These are phyloP conservation scores for Imleria badia DNA, from an alignment of 768 basidiomycete species.

Conservation along the genomic window DNA sequence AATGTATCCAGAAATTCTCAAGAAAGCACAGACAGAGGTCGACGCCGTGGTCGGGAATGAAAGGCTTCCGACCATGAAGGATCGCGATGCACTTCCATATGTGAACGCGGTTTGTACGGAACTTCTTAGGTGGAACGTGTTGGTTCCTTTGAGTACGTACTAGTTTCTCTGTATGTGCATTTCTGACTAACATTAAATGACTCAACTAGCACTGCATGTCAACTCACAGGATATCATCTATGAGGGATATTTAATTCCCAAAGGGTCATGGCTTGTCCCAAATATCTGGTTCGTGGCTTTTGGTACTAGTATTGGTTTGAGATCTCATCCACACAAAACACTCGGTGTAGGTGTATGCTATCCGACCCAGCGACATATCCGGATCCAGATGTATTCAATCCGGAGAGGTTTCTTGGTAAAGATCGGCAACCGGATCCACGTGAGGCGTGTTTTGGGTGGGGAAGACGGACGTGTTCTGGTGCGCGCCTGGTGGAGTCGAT, in stretches of 20 bases:
- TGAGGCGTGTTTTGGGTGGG: slow-evolving; percentile 13
- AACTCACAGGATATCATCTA: background rate
- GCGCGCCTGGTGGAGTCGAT: background rate
- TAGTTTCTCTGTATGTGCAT: background rate
- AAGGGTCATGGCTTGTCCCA: slow-evolving; percentile 9
- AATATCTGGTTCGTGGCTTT: slow-evolving; percentile 10
- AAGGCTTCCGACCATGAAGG: slow-evolving; percentile 9
- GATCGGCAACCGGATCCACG: background rate
- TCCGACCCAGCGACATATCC: background rate
- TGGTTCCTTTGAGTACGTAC: background rate
- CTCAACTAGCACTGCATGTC: background rate
- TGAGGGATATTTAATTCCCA: slow-evolving; percentile 21
- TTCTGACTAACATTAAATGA: background rate
- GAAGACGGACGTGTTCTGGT: slow-evolving; percentile 6
- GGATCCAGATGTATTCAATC: background rate
- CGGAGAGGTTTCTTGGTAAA: slow-evolving; percentile 5
- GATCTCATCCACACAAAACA: background rate
- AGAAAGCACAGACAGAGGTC: slow-evolving; percentile 11
- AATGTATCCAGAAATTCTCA: slow-evolving; percentile 1
- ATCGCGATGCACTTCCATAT: slow-evolving; percentile 13
- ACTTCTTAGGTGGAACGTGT: slow-evolving; percentile 2
- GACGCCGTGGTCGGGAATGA: slow-evolving; percentile 8
- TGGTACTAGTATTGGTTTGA: background rate
- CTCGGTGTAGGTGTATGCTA: background rate
- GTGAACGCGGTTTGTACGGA: slow-evolving; percentile 15